Conservation (phyloP, 192 early-diverging fungal genomes). For the Irineochytrium annulatum region DNA sequence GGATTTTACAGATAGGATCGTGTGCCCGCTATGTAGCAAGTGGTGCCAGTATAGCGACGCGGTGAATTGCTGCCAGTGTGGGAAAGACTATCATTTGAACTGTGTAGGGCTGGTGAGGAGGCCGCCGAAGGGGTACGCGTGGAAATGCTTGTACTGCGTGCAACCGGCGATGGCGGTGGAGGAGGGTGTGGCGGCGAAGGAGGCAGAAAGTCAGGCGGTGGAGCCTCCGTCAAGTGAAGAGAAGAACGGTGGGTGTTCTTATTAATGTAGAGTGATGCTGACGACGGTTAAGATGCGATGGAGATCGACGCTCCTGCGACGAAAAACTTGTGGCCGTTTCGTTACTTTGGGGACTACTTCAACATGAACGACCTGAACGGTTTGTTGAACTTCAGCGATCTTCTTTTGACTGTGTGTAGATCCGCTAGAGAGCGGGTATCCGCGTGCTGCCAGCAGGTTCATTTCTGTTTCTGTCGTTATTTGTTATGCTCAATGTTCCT, state of each 20-base stretch:
- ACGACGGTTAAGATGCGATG: constrained; percentile 18
- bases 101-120: constrained; percentile 72
- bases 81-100: constrained; percentile 72
- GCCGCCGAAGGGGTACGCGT: constrained; percentile 81
- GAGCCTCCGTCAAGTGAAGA: too few species aligned
- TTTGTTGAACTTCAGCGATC: constrained; percentile 9
- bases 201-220: constrained; percentile 11
- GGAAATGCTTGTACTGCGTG: constrained; percentile 74
- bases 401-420: constrained; percentile 1
- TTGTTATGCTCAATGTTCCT: constrained; percentile 7
- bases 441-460: constrained; percentile 73
- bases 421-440: constrained; percentile 63
- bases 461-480: too few species aligned
- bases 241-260: too few species aligned
- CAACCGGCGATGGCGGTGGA: constrained; percentile 24
- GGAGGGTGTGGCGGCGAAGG: constrained; percentile 33
- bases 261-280: too few species aligned
- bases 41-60: constrained; percentile 48
- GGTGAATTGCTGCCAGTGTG: constrained; percentile 67
- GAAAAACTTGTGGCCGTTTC: constrained; percentile 79
- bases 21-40: constrained; percentile 35
- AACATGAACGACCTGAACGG: constrained; percentile 67
- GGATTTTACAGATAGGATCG: constrained; percentile 66
- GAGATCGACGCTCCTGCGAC: constrained; percentile 12
- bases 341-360: constrained; percentile 82